These are phyloP conservation scores for Suillus hirtellus DNA, from an alignment of 768 basidiomycete species.

Conservation along the genomic window DNA sequence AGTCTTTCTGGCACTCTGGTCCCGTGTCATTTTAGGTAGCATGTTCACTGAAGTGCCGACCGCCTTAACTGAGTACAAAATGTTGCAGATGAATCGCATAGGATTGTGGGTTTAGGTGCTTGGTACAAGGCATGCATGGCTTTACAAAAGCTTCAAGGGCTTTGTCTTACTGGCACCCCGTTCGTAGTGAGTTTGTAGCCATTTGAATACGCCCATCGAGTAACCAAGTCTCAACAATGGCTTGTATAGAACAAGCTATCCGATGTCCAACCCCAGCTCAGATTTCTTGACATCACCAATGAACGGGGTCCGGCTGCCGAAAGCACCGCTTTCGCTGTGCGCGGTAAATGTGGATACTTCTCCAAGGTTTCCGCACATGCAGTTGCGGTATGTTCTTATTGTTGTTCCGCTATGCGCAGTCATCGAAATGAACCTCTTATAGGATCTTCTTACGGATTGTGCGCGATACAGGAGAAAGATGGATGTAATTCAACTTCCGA, in stretches of 20 bases:
- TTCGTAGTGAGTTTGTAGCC: not conserved
- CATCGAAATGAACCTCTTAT: not conserved
- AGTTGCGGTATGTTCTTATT: not conserved
- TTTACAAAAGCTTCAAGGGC: not conserved
- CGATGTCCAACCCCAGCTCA: not conserved
- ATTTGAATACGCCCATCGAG: not conserved
- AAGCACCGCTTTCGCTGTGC: not conserved
- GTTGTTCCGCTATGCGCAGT: not conserved
- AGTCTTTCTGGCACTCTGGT: not conserved
- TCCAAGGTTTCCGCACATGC: not conserved
- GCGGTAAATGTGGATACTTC: not conserved
- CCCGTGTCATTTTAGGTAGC: not conserved
- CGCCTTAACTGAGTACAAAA: not conserved
- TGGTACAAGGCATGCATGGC: not conserved
- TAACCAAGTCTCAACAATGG: not conserved
- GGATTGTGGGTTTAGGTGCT: not conserved
- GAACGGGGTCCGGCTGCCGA: not conserved
- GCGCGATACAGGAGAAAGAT: not conserved
- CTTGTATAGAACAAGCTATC: not conserved
- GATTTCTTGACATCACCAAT: not conserved
- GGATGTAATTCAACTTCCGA: not conserved
- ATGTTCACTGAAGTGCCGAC: not conserved
- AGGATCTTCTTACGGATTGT: not conserved
- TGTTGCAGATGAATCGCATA: slow-evolving; percentile 4
- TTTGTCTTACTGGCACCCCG: not conserved